Evolutionary conservation across 2,329 filamentous ascomycete genomes (phyloP).

Genomic region (Stylonectria norvegica): DNA sequence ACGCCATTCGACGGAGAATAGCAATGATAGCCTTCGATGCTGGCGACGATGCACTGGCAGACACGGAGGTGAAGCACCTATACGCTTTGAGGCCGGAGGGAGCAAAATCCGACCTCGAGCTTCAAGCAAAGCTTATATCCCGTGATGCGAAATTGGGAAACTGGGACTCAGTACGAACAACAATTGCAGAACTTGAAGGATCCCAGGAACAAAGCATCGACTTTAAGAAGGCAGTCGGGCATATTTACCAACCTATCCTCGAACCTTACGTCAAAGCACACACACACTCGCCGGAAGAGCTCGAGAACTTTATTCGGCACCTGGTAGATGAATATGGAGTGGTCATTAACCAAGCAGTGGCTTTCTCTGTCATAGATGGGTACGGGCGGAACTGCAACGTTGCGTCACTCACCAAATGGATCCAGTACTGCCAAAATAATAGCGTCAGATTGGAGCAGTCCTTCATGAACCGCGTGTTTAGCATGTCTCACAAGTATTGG

Average conservation of each 20-base stretch:
- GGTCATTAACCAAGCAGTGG: conserved; percentile 27
- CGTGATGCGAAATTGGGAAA: conserved; percentile 27
- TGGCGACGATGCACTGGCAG: conserved; percentile 26
- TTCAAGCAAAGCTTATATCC: conserved; percentile 27
- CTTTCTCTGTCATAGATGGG: conserved; percentile 29
- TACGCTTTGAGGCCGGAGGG: conserved; percentile 15
- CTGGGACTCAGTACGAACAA: conserved; percentile 26
- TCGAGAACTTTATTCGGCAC: conserved; percentile 29
- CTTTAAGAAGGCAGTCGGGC: no score
- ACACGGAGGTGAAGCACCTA: conserved; percentile 25
- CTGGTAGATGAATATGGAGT: conserved; percentile 26
- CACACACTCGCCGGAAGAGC: conserved; percentile 21
- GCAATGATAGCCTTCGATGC: conserved; percentile 25
- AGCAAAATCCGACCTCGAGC: conserved; percentile 22
- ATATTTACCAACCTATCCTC: no score
- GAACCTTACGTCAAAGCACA: conserved; percentile 27
- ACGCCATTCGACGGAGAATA: conserved; percentile 29
- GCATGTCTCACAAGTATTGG: conserved; percentile 33
- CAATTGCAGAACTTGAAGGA: no score
- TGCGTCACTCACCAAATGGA: conserved; percentile 29
- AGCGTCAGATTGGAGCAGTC: conserved; percentile 28
- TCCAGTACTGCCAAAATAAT: conserved; percentile 30
- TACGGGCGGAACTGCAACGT: conserved; percentile 30
- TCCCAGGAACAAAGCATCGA: conserved; percentile 11
- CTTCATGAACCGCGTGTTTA: conserved; percentile 28